Percentiles rank a stretch among this genome's conserved stretches.
phyloP scores from a whole-genome alignment of 1,139 yeast species.

The Pichia sp. region DNA sequence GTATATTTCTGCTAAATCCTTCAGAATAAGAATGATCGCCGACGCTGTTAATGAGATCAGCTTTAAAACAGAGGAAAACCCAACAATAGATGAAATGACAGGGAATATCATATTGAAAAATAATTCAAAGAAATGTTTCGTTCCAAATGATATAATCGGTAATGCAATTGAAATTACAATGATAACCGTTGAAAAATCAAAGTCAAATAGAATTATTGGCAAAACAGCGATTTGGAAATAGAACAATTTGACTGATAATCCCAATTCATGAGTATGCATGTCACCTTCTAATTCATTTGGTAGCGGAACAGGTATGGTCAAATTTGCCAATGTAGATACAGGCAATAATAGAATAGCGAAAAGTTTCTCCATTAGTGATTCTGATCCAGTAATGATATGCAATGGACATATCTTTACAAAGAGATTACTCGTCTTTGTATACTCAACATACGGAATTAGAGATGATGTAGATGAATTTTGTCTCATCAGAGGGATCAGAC shows the following conservation, averaged over 20 bases:
- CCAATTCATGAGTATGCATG: conserved; percentile 17
- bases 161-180: conserved; percentile 7
- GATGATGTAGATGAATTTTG: conserved; percentile 5
- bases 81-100: conserved; percentile 22
- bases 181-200: conserved; percentile 12
- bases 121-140: conserved; percentile 8
- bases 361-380: conserved; percentile 19
- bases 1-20: conserved; percentile 30
- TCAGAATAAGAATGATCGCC: conserved; percentile 29
- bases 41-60: conserved; percentile 30
- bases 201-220: conserved; percentile 18
- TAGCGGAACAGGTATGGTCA: conserved; percentile 29
- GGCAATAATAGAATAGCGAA: conserved; percentile 27
- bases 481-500: not conserved
- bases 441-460: conserved; percentile 15
- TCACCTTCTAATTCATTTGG: conserved; percentile 16
- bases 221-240: conserved; percentile 26
- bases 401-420: conserved; percentile 27
- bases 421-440: conserved; percentile 9
- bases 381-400: conserved; percentile 15
- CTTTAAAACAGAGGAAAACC: conserved; percentile 29
- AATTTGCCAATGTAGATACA: conserved; percentile 23
- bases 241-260: conserved; percentile 22
- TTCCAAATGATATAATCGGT: conserved; percentile 5
- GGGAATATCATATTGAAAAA: conserved; percentile 13